Evolutionary conservation across 164 flowering plant species (phyloP).

Genomic region (Piper betle): DNA sequence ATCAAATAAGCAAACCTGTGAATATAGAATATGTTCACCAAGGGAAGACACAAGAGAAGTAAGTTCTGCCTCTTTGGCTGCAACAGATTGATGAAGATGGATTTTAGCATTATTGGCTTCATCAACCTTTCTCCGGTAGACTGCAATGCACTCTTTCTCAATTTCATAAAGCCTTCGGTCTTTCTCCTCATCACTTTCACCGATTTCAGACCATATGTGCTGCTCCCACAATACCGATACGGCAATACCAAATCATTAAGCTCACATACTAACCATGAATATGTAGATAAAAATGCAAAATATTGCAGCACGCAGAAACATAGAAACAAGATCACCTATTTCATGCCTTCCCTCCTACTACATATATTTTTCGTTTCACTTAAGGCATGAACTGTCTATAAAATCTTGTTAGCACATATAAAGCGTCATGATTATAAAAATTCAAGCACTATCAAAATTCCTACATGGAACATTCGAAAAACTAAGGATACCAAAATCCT

Average conservation of each 20-base stretch:
- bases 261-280: neutral
- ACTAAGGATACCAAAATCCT: too few species aligned
- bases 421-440: too few species aligned
- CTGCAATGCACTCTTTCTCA: conserved; percentile 75
- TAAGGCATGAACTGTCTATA: too few species aligned
- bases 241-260: conserved; percentile 3
- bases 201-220: conserved; percentile 87
- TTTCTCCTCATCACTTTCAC: conserved; percentile 73
- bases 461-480: too few species aligned
- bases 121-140: conserved; percentile 76
- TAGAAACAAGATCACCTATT: too few species aligned
- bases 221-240: conserved; percentile 19
- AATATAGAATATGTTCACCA: conserved; percentile 54
- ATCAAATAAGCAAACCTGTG: too few species aligned
- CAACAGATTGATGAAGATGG: conserved; percentile 72
- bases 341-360: too few species aligned
- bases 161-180: conserved; percentile 67
- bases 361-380: too few species aligned
- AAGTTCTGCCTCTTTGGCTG: conserved; percentile 79
- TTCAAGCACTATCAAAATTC: too few species aligned
- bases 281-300: too few species aligned
- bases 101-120: conserved; percentile 74
- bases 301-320: too few species aligned
- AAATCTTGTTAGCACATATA: too few species aligned
- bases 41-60: conserved; percentile 74